Evolutionary conservation across 345 rosid species (phyloP), one percentile per base, ranked within the genome.

Genomic region (Ceriops decandra): DNA sequence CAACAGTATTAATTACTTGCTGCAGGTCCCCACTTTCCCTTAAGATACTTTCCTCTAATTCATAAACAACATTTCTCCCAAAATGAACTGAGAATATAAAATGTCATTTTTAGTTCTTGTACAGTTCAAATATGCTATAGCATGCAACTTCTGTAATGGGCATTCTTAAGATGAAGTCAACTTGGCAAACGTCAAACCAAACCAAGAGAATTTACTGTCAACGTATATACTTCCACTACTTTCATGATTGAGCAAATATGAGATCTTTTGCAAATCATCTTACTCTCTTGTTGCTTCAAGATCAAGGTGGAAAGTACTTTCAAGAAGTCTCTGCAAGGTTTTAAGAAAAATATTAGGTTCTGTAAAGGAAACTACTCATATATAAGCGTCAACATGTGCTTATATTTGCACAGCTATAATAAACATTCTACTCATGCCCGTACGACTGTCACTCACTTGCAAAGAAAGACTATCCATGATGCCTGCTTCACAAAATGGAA

Each of bases 401-500:
- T 22, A 51, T 13, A 32, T n/a, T 17, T 0, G 46, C 46, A 42
- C 11, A 36, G 16, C 6, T 20, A 21, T 35, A 15, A 1, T 13
- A 9, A 4, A 15, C 16, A 3, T 49, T 49, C 24, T 15, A 24
- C 26, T 38, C 59, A 22, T 10, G 28, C 24, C 16, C 22, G 22
- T 54, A 54, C 22, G 13, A 52, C 27, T 57, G 64, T 59, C 49
- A 58, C 84, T 76, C 83, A 84, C 98, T 81, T 85, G 96, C 86
- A 93, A 81, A 67, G 98, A 89, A 73, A 93, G 90, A 74, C 90
- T 76, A 83, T 93, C 98, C 81, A 85, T 72, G 49, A 81, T 77
- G 71, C 95, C 97, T 67, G 83, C 88, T 85, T 90, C 96, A 80
- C 90, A 89, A 78, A 93, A 93, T 68, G 98, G 91, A 78, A 89